A percentile compares a stretch with the other conserved stretches of the same genome.
These are phyloP conservation scores for Rhizophora apiculata DNA, from an alignment of 345 rosid genomes.

Conservation along the genomic window DNA sequence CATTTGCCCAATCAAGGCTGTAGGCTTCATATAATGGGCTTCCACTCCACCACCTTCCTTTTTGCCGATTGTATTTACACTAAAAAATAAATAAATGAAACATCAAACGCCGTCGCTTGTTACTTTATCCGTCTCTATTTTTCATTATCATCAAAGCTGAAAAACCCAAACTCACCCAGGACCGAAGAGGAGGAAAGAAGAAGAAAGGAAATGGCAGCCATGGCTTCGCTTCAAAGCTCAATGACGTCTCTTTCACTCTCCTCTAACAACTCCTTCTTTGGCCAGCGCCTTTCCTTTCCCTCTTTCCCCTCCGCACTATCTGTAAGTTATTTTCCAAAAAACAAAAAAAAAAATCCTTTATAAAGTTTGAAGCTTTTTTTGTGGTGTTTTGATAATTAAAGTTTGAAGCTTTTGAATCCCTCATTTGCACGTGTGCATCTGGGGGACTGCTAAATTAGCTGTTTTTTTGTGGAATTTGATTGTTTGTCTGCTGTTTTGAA, in stretches of 20 bases:
- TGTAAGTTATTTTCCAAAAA: slow-evolving; percentile 30
- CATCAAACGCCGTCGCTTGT: too few relatives aligned
- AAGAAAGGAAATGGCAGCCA: slow-evolving; percentile 50
- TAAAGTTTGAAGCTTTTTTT: background rate
- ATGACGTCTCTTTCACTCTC: slow-evolving; percentile 60
- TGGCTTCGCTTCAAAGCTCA: slow-evolving; percentile 79
- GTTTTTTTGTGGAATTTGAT: background rate
- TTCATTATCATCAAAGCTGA: slow-evolving; percentile 20
- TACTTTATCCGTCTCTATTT: background rate
- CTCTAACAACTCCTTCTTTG: slow-evolving; percentile 45
- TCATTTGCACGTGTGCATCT: too few relatives aligned
- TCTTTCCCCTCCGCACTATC: slow-evolving; percentile 38
- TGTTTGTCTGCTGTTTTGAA: background rate
- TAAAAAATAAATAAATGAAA: too few relatives aligned
- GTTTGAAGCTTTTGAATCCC: too few relatives aligned
- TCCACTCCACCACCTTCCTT: too few relatives aligned
- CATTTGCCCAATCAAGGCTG: too few relatives aligned
- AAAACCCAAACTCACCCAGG: slow-evolving; percentile 9
- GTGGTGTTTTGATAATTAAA: background rate
- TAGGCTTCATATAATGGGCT: too few relatives aligned
- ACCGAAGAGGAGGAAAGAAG: slow-evolving; percentile 21
- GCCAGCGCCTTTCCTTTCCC: slow-evolving; percentile 56
- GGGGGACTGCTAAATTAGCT: background rate
- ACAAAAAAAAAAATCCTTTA: background rate
- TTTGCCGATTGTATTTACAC: too few relatives aligned